phyloP scores from a whole-genome alignment of 1,284 basidiomycete species.

The Moniliella sp. region DNA sequence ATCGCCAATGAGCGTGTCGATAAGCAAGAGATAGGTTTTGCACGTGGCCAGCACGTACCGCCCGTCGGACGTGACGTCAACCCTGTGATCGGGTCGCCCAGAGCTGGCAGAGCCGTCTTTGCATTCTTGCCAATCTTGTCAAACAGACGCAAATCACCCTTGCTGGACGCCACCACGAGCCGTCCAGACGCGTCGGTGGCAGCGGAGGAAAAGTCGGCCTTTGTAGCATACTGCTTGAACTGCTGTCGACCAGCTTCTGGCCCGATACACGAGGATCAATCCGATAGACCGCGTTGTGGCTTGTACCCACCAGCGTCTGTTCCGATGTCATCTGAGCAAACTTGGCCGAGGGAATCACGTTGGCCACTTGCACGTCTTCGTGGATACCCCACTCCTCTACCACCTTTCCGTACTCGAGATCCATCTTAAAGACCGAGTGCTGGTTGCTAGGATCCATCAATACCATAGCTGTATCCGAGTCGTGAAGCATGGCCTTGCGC shows the following conservation, averaged over 20 bases:
- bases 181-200: slow-evolving; percentile 67
- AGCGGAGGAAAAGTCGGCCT: slow-evolving; percentile 85
- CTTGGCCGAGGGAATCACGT: slow-evolving; percentile 79
- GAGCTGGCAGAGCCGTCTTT: slow-evolving; percentile 85
- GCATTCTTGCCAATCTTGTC: slow-evolving; percentile 95
- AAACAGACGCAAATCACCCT: slow-evolving; percentile 86
- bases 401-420: slow-evolving; percentile 82
- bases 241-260: slow-evolving; percentile 81
- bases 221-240: slow-evolving; percentile 83
- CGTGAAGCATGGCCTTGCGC: slow-evolving; percentile 83
- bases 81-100: slow-evolving; percentile 80
- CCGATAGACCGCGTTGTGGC: slow-evolving; percentile 83
- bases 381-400: slow-evolving; percentile 97
- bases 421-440: slow-evolving; percentile 73
- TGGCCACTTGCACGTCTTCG: slow-evolving; percentile 60
- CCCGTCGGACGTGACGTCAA: slow-evolving; percentile 82
- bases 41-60: slow-evolving; percentile 90
- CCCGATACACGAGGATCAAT: slow-evolving; percentile 81
- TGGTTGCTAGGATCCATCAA: slow-evolving; percentile 64
- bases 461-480: slow-evolving; percentile 88
- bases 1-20: slow-evolving; percentile 82
- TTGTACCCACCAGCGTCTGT: slow-evolving; percentile 76
- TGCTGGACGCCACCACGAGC: slow-evolving; percentile 78
- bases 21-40: slow-evolving; percentile 75
- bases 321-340: slow-evolving; percentile 80